Base-by-base conservation (phyloP, 257 asterid genomes). In the Solanum lignicaule region DNA sequence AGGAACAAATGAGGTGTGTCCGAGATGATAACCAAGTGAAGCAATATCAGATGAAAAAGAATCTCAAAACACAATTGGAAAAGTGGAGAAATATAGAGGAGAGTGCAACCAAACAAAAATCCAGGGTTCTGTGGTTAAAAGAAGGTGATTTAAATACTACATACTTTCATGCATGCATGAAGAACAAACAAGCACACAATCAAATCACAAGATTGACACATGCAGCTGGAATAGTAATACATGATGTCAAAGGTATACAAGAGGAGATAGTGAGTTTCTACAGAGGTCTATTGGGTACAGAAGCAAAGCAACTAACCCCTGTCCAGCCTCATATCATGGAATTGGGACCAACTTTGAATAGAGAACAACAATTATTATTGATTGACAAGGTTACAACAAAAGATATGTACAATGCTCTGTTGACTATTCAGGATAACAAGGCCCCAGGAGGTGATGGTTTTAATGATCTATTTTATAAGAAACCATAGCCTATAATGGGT, bases 261-360 rank as follows among this genome's bases (percentile, higher is more conserved):
- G 16, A n/a, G 16, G 15, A 62, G 31, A 62, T 4, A 23, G 3
- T 62, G 3, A n/a, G 31, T 9, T 10, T 62, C 71, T 62, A n/a
- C 3, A n/a, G 5, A n/a, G 32, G 15, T 2, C 2, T n/a, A 5
- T 62, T 62, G 14, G 71, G 71, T 4, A 62, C 1, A 62, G 0
- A 1, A 23, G 5, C 7, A 10, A 62, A 4, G 7, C 0, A 62
- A n/a, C 2, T 62, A 62, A 11, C 71, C 31, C 1, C 0, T 21
- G 71, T n/a, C 7, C 7, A 62, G 1, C 71, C 71, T n/a, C 3
- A 23, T 23, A 4, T 62, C 7, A 62, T 62, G 3, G 15, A 62
- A 10, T 23, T n/a, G 3, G 4, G 16, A 23, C 3, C 15, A 23
- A 23, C 2, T n/a, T 62, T 62, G 14, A 23, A n/a, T 9, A 9